These are phyloP conservation scores for Durotheca rogersii DNA, from an alignment of 495 filamentous ascomycete species.

Conservation along the genomic window DNA sequence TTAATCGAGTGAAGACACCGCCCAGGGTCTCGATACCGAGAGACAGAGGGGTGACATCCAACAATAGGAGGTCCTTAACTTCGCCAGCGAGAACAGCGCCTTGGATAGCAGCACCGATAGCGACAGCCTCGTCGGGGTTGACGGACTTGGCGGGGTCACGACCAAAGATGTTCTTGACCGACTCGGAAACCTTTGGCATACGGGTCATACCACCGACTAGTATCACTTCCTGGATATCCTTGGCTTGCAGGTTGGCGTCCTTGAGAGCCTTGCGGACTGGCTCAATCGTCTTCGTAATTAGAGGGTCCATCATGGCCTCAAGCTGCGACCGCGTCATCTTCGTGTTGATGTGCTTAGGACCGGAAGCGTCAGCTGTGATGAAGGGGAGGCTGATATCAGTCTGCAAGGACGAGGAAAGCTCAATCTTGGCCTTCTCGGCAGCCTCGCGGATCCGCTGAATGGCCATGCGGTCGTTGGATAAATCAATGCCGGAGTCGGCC, in stretches of 20 bases:
- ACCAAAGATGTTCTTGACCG: slow-evolving; percentile 95
- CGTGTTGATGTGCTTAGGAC: slow-evolving; percentile 95
- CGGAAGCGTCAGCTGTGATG: slow-evolving; percentile 93
- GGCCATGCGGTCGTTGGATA: slow-evolving; percentile 93
- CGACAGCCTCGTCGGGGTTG: slow-evolving; percentile 98
- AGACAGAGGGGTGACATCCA: slow-evolving; percentile 96
- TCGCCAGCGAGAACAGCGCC: slow-evolving; percentile 96
- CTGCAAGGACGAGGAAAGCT: slow-evolving; percentile 92
- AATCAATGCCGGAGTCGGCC: slow-evolving; percentile 89
- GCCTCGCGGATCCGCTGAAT: slow-evolving; percentile 99
- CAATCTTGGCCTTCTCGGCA: slow-evolving; percentile 99
- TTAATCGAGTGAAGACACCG: slow-evolving; percentile 98
- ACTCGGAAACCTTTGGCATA: slow-evolving; percentile 99
- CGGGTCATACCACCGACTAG: slow-evolving; percentile 99
- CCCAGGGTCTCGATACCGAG: slow-evolving; percentile 99
- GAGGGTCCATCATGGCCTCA: slow-evolving; percentile 86
- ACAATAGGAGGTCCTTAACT: slow-evolving; percentile 91
- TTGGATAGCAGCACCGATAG: slow-evolving; percentile 97
- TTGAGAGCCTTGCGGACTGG: slow-evolving; percentile 97
- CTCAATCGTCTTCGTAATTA: slow-evolving; percentile 83
- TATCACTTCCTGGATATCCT: slow-evolving; percentile 98
- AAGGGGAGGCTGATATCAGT: slow-evolving; percentile 99
- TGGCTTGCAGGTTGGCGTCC: slow-evolving; percentile 90
- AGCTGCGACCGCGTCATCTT: slow-evolving; percentile 94
- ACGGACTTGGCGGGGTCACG: slow-evolving; percentile 98